Evolutionary conservation across 2,329 filamentous ascomycete species (phyloP), one percentile per base, ranked within the genome.

Genomic region (Colletotrichum truncatum): DNA sequence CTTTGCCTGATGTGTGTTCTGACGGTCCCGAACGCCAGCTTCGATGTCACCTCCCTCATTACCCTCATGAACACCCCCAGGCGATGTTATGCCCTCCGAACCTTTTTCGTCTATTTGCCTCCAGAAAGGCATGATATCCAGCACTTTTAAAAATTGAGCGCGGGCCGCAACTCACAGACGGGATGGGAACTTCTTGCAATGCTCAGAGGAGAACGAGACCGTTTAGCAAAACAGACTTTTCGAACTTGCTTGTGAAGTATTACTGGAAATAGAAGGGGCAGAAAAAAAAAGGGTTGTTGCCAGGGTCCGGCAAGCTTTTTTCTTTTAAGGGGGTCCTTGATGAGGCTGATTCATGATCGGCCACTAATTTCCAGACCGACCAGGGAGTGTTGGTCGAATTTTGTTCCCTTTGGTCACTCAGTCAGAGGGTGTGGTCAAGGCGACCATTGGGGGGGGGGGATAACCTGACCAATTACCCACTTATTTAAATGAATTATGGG

Each of bases 301-400:
- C 25, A 30, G 25, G 36, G 10, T 58, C 21, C 16, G 46, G 34
- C 34, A 36, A 21, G n/a, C n/a, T 51, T 63, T 61, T 32, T 21
- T 21, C 25, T 66, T 53, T 26, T 46, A 52, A 45, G 26, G 48
- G 48, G 62, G 30, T 32, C 56, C 48, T 54, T 28, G 39, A 28
- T 34, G 41, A 65, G 56, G 62, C 62, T 48, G 56, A 45, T 48
- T 53, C 36, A 46, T 61, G 62, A 55, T 57, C 45, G 58, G n/a
- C 36, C 52, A 16, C 51, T 57, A 49, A 45, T 57, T 64, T 49
- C 39, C 56, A 41, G 56, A 49, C 46, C 36, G 62, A 61, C 62
- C 62, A 34, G 62, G 56, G 41, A 41, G n/a, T 21, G 55, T 48
- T 26, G n/a, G 32, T 64, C 34, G 41, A 64, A 39, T 53, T 55